Base-by-base conservation (phyloP, 2,329 filamentous ascomycete genomes). In the Pyrenophora seminiperda region DNA sequence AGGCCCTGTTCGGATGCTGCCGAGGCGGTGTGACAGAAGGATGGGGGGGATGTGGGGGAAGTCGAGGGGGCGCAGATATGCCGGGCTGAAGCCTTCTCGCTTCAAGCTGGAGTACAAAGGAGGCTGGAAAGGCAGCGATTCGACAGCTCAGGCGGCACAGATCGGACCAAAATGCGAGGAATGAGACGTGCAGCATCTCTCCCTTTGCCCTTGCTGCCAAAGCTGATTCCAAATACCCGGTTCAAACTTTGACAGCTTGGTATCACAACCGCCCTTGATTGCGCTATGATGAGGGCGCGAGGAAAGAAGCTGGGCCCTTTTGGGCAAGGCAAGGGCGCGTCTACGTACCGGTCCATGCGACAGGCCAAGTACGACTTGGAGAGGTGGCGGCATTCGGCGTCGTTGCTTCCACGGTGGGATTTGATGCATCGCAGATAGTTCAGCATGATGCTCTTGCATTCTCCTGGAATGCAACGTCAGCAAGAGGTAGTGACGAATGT, bases 281-380 rank as follows among this genome's bases (percentile, higher is more conserved):
- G 33, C 17, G 18, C n/a, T 13, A 11, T 33, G 17, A 6, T 10
- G 9, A 7, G 11, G 10, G 3, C 2, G 5, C 15, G 14, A 5
- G 5, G 27, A 2, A 7, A 13, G 1, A 29, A 1, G 3, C 13
- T 4, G 22, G 30, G 9, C 18, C 15, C 4, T 13, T 18, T 4
- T 34, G 6, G 19, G 15, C 17, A 29, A 19, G 31, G 31, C 17
- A 34, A 5, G 31, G 39, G 20, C 36, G 47, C 24, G 44, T 55
- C 53, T 62, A 77, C 86, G 70, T 78, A 96, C 91, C 87, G 85
- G 63, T 97, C 93, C 94, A 99, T 99, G 40, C 94, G 85, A 74
- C 94, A 99, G 41, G 84, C 79, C 45, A 99, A 79, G 73, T 99
- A 99, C 22, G 85, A 82, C 77, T 97, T 97, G 53, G 92, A 92